phyloP scores from a whole-genome alignment of 805 yeast species.

The Wickerhamomyces tratensis region DNA sequence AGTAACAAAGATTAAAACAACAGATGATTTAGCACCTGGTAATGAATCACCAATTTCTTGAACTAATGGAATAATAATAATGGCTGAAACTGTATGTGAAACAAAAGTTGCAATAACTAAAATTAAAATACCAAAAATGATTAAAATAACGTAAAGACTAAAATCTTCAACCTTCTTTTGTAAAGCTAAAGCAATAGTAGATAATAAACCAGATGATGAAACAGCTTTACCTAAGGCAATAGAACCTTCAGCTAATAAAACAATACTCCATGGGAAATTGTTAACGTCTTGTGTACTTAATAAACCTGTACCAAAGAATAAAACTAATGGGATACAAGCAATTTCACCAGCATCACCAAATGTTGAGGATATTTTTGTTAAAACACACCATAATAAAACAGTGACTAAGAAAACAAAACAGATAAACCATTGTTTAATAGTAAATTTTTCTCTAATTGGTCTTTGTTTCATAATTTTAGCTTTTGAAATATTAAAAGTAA shows the following conservation, averaged over 20 bases:
- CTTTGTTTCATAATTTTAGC: conserved; percentile 36
- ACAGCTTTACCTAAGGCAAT: conserved; percentile 91
- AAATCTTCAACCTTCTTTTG: conserved; percentile 58
- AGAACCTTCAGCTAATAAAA: conserved; percentile 96
- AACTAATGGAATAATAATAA: conserved; percentile 83
- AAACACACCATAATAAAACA: conserved; percentile 83
- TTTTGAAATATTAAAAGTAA: conserved; percentile 41
- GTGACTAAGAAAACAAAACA: conserved; percentile 61
- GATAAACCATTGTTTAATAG: conserved; percentile 65
- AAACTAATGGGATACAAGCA: conserved; percentile 75
- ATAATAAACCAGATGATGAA: conserved; percentile 78
- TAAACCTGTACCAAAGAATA: conserved; percentile 85
- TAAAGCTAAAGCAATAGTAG: conserved; percentile 64
- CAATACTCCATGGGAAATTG: conserved; percentile 94
- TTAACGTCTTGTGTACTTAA: conserved; percentile 81
- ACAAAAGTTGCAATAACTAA: conserved; percentile 89
- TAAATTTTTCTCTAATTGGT: conserved; percentile 56
- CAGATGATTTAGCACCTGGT: conserved; percentile 62
- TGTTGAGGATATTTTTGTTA: conserved; percentile 55
- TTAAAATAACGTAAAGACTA: conserved; percentile 54
- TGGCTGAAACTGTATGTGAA: conserved; percentile 94
- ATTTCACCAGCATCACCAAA: conserved; percentile 93
- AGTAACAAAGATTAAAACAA: conserved; percentile 29
- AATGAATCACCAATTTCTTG: conserved; percentile 73
- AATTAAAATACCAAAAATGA: conserved; percentile 77